These are phyloP conservation scores for Echium plantagineum DNA, from an alignment of 257 asterid genomes.

Conservation along the genomic window DNA sequence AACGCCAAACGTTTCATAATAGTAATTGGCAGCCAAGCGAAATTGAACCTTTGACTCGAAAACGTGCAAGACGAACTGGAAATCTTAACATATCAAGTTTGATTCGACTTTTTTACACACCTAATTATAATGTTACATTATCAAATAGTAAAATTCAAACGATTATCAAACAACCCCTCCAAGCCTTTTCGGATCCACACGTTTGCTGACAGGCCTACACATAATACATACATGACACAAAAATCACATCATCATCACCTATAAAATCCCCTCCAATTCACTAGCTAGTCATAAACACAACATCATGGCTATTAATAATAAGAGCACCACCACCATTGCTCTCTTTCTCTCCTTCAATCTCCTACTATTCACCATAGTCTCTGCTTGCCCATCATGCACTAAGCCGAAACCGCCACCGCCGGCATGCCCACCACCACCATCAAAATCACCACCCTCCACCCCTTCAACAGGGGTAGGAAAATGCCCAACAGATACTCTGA, in stretches of 20 bases:
- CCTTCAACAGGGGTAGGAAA: background rate
- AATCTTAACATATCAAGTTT: too few species aligned
- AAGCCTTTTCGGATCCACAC: too few species aligned
- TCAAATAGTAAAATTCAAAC: background rate
- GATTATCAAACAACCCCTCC: background rate
- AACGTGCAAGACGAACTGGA: too few species aligned
- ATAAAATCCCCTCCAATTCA: background rate
- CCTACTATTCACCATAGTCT: background rate
- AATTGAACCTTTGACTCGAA: too few species aligned
- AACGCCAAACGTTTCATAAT: too few species aligned
- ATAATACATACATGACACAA: too few species aligned
- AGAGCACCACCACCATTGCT: background rate
- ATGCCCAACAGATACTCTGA: slow-evolving; percentile 14
- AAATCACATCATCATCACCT: background rate
- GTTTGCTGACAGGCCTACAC: too few species aligned
- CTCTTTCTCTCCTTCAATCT: background rate
- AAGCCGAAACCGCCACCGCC: background rate
- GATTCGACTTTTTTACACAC: too few species aligned
- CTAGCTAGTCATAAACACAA: background rate
- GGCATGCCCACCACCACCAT: background rate
- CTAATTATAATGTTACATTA: too few species aligned
- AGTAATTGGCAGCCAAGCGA: too few species aligned
- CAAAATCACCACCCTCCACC: background rate
- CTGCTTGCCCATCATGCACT: background rate
- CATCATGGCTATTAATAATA: background rate